Base-by-base conservation (phyloP, 768 basidiomycete genomes). In the Aureoboletus auriporus region DNA sequence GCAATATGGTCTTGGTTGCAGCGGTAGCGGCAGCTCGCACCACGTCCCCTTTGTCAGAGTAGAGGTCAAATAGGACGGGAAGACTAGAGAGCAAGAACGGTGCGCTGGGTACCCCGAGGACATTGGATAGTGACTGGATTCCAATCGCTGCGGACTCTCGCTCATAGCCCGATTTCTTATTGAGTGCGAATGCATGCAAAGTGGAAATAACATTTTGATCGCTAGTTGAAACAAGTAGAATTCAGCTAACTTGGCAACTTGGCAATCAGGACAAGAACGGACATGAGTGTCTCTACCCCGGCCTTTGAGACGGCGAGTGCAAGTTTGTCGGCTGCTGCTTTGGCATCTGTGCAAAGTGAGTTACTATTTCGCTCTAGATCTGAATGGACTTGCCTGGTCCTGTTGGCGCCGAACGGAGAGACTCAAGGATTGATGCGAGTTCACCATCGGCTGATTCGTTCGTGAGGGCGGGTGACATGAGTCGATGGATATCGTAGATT, bases 11-110 rank as follows among this genome's bases (percentile, higher is more conserved):
- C 67, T 92, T 94, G 58, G 85, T 78, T 11, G 94, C 91, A 11
- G 80, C 66, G 9, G 81, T 69, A n/a, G 93, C 88, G 11, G 92
- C 90, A 39, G 69, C 66, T 48, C 93, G 84, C 54, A 97, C 92
- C 27, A 93, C 87, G 45, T 93, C 92, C 53, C 92, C 93, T 67
- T 95, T 94, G 66, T 98, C 95, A 77, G 89, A 86, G 69, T 88
- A 85, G 34, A 93, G 75, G 45, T 93, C 89, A 66, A 86, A 86
- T 44, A 97, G 67, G 35, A 83, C 59, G 14, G 89, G 78, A 45
- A 97, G 80, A 37, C 84, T 85, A 2, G 87, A 75, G 12, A 96
- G 74, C 31, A 96, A 74, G 44, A 89, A 68, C 14, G 92, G 90
- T 34, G 81, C 89, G 46, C 74, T 70, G 6, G 88, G 69, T 17